Percentiles rank a stretch among this genome's conserved stretches.
phyloP scores from a whole-genome alignment of 2,329 filamentous ascomycete genomes.

The Microsporum ferrugineum region DNA sequence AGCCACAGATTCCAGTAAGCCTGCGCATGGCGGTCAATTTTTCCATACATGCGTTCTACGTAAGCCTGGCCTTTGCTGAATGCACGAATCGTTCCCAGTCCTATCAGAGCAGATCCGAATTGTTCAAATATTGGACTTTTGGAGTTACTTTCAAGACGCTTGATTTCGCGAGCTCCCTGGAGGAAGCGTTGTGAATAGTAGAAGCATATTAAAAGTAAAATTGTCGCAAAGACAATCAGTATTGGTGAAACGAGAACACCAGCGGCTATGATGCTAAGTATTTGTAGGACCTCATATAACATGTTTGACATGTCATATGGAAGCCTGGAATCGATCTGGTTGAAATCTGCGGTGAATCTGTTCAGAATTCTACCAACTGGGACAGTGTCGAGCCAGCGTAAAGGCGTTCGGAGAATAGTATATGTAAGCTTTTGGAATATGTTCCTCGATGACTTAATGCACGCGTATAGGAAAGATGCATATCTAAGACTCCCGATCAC shows the following conservation, averaged over 20 bases:
- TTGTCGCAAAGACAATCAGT: conserved; percentile 50
- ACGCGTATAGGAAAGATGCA: conserved; percentile 52
- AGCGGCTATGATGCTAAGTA: conserved; percentile 56
- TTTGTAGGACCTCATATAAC: conserved; percentile 47
- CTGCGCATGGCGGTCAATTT: conserved; percentile 56
- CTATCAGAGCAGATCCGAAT: conserved; percentile 60
- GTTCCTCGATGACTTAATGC: conserved; percentile 55
- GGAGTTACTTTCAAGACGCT: conserved; percentile 63
- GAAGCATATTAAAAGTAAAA: conserved; percentile 49
- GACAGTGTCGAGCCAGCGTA: conserved; percentile 72
- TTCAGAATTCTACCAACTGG: conserved; percentile 67
- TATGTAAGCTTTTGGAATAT: conserved; percentile 58
- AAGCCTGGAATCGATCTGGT: conserved; percentile 57
- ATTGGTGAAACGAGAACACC: conserved; percentile 55
- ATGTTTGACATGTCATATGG: conserved; percentile 53
- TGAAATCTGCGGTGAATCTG: conserved; percentile 67
- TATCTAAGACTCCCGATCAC: conserved; percentile 52
- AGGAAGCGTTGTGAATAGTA: conserved; percentile 53
- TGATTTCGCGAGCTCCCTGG: conserved; percentile 60
- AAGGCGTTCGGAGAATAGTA: conserved; percentile 56
- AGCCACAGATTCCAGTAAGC: conserved; percentile 58
- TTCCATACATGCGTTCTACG: conserved; percentile 55
- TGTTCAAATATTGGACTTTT: conserved; percentile 74
- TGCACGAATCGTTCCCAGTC: conserved; percentile 63
- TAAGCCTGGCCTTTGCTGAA: conserved; percentile 60